Evolutionary conservation across 345 rosid genomes (phyloP), one percentile per base, ranked within the genome.

Genomic region (Euphorbia tirucalli): DNA sequence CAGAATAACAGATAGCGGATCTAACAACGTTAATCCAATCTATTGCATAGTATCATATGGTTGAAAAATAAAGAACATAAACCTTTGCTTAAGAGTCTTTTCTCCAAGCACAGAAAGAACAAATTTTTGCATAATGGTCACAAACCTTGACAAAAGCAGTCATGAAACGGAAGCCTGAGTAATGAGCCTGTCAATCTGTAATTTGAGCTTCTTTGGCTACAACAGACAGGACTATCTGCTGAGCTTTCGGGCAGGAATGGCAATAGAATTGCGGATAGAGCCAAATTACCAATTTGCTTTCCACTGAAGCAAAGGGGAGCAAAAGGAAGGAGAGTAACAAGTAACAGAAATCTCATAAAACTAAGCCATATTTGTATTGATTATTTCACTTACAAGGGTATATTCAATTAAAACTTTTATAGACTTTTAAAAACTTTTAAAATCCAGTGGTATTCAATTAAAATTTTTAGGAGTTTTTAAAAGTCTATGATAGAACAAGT

Each of bases 251-350:
- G 56, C 81, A 78, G 1, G 81, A 78, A 39, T 50, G 65, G 71
- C 69, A 70, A 65, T 78, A 78, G 44, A 69, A 78, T 61, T 78
- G 81, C 2, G 81, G 81, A 61, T 9, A 71, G 28, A 75, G 78
- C 83, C 85, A n/a, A n/a, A n/a, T n/a, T n/a, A 22, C 72, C 84
- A 56, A 14, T n/a, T 39, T 69, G 70, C 72, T 75, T 75, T 37
- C 66, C 65, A 18, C 79, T 74, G 63, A 86, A 64, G 72, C 84
- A 83, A 48, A 83, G 78, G 27, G 95, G 89, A 57, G 77, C 66
- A 61, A 84, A 28, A 64, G 84, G 83, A 66, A 93, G 74, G 27
- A 93, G 81, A 77, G 84, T 69, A 62, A 87, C 50, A 65, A 71
- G 27, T 13, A 62, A 52, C 10, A 71, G 31, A 66, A 79, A 41